These are phyloP conservation scores for Melampsora occidentalis DNA, from an alignment of 1,284 basidiomycete genomes.

Conservation along the genomic window DNA sequence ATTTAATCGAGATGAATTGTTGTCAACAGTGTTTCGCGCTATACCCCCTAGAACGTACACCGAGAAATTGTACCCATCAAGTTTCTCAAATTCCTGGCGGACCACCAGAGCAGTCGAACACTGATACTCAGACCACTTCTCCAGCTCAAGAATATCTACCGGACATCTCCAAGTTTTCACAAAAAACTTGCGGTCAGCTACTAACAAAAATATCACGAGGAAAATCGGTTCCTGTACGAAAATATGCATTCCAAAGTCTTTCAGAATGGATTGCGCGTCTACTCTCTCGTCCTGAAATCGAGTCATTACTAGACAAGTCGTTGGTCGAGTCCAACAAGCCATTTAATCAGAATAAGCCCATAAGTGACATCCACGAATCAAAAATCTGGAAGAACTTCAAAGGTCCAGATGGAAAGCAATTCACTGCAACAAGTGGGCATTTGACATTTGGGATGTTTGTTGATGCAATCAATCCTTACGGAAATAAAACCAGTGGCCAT, in stretches of 20 bases:
- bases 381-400: slow-evolving; percentile 24
- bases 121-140: too few species aligned
- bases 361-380: slow-evolving; percentile 28
- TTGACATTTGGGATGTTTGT: slow-evolving; percentile 34
- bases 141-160: too few species aligned
- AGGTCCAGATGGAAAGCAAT: slow-evolving; percentile 20
- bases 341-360: slow-evolving; percentile 14
- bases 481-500: neutral
- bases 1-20: slow-evolving; percentile 8
- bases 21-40: slow-evolving; percentile 31
- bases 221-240: neutral
- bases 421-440: slow-evolving; percentile 4
- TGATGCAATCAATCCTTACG: slow-evolving; percentile 40
- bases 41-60: slow-evolving; percentile 10
- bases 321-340: neutral
- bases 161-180: too few species aligned
- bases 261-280: slow-evolving; percentile 14
- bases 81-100: too few species aligned
- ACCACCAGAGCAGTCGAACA: too few species aligned
- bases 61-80: neutral
- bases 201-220: neutral
- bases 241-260: slow-evolving; percentile 21
- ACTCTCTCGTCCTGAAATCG: too few species aligned
- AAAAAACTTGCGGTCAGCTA: too few species aligned
- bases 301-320: too few species aligned